phyloP scores from a whole-genome alignment of 129 eudicot species.

The Gnaphalium uliginosum region DNA sequence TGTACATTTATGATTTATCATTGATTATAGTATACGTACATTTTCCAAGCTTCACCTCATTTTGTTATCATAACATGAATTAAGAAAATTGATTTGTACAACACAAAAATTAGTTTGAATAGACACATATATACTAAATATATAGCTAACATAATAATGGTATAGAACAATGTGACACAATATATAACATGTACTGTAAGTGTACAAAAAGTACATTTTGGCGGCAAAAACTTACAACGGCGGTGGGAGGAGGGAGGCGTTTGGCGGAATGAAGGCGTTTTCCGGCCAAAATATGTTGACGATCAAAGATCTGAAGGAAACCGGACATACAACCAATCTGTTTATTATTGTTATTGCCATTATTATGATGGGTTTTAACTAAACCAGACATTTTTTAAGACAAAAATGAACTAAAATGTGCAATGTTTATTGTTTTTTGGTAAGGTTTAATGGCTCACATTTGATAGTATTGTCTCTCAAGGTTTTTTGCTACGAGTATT shows the following conservation, averaged over 20 bases:
- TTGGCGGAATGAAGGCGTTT: constrained; percentile 61
- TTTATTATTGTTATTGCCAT: constrained; percentile 53
- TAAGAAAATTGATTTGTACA: too few relatives aligned
- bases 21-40: neutral
- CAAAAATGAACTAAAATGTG: too few relatives aligned
- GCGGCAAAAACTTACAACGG: constrained; percentile 44
- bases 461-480: constrained; percentile 20
- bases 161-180: neutral
- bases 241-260: constrained; percentile 77
- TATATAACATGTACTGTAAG: too few relatives aligned
- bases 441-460: constrained; percentile 14
- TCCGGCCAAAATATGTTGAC: constrained; percentile 63
- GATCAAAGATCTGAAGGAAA: constrained; percentile 82
- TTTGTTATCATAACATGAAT: neutral
- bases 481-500: constrained; percentile 28
- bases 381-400: constrained; percentile 54
- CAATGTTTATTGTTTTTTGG: neutral
- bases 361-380: constrained; percentile 28
- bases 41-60: neutral
- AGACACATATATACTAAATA: too few relatives aligned
- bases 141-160: neutral
- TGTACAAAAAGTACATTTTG: too few relatives aligned
- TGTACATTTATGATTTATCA: too few relatives aligned
- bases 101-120: too few relatives aligned
- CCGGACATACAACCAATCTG: constrained; percentile 95